Evolutionary conservation across 192 early-diverging fungal genomes (phyloP), one percentile per base, ranked within the genome.

Genomic region (Gonapodya sp.): DNA sequence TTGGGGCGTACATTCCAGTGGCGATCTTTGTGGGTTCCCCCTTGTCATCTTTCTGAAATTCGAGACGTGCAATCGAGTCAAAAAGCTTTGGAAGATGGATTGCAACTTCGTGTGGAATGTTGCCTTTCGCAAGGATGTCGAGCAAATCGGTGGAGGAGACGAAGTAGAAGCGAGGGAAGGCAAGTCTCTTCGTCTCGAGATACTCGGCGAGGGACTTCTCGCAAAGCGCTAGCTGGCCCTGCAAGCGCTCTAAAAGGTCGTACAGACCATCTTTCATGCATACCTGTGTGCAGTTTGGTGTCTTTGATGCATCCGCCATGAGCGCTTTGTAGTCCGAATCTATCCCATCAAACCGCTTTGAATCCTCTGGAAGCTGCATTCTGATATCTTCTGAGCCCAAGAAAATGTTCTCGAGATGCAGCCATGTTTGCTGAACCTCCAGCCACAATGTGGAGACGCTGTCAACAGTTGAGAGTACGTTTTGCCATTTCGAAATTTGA

Each of bases 341-440:
- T 33, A 92, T 91, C 2, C 85, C 84, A 79, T 91, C 91, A 82
- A 92, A 92, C 16, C 89, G 78, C 80, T 87, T 87, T 0, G 91
- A 91, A 79, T 92, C 91, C 83, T 92, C 91, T 16, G 91, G 91
- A 18, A 92, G 83, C 83, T 92, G 91, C 18, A 86, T 88, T 36
- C 89, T 82, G 73, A 92, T 92, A 80, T 92, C 91, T 83, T 92
- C 91, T 0, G 88, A 90, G 16, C 89, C 91, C 85, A 92, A 86
- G 79, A 92, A 92, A 81, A 92, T 92, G 81, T 91, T 91, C 73
- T 91, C 91, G 34, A 92, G 81, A 77, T 92, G 91, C 0, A 85
- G 86, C 91, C 91, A 92, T 2, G 91, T 91, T 78, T 92, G 87
- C 80, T 92, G 91, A 18, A 92, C 91, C 80, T 92, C 91, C 64